A percentile compares a stretch with the other conserved stretches of the same genome.
Conservation (phyloP, 225 moss, liverwort and hornwort species). For the Polytrichum formosum region DNA sequence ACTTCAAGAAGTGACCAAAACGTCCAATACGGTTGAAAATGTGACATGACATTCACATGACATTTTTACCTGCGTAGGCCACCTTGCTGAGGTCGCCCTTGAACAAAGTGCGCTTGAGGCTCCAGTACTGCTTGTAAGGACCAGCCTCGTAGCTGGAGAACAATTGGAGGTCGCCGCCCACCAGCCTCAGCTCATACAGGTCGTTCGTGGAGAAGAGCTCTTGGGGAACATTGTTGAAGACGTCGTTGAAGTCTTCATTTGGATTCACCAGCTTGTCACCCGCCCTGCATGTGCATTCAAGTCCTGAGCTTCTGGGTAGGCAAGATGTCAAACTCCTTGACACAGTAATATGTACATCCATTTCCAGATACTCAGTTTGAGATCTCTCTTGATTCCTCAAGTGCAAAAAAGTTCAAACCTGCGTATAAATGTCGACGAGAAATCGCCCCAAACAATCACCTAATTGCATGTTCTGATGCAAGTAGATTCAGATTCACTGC, state of each 20-base stretch:
- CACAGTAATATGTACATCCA: too few species aligned
- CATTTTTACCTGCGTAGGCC: conserved; percentile 19
- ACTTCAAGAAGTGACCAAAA: too few species aligned
- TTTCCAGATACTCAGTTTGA: too few species aligned
- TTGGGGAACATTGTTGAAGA: neutral
- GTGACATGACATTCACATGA: too few species aligned
- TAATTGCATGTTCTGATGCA: too few species aligned
- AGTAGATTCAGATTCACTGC: too few species aligned
- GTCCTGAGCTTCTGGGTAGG: conserved; percentile 23
- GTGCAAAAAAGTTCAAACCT: too few species aligned
- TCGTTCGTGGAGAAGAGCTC: conserved; percentile 15
- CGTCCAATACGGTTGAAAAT: too few species aligned
- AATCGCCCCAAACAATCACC: too few species aligned
- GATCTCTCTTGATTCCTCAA: too few species aligned
- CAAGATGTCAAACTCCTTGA: conserved; percentile 32
- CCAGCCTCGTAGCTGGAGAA: conserved; percentile 22
- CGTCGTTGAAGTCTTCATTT: conserved; percentile 8
- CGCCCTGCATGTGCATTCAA: neutral
- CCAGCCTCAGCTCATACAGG: conserved; percentile 18
- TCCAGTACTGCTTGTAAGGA: conserved; percentile 32
- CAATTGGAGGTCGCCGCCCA: conserved; percentile 23
- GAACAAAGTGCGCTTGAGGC: conserved; percentile 26
- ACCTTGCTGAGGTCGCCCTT: conserved; percentile 22
- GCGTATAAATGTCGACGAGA: too few species aligned
- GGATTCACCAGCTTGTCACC: conserved; percentile 21